Evolutionary conservation across 805 yeast genomes (phyloP).

Genomic region (Kuraishia hungarica): DNA sequence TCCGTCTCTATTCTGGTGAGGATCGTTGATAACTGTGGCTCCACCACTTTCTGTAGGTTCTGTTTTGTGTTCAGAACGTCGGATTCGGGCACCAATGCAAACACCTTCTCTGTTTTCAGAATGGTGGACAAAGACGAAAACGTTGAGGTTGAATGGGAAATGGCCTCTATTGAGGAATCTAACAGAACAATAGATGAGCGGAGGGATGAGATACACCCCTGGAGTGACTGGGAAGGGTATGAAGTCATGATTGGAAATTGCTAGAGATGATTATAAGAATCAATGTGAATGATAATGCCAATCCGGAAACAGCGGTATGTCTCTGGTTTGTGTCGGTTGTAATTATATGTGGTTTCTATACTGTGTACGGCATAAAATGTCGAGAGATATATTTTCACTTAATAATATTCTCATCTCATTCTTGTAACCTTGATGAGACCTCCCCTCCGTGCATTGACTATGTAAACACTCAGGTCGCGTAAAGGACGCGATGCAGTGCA

Average conservation of each 20-base stretch:
- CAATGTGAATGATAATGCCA: background rate
- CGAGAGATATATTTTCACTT: no score
- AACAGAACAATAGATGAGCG: constrained; percentile 23
- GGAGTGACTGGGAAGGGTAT: constrained; percentile 1
- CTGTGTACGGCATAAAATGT: no score
- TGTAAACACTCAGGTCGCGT: background rate
- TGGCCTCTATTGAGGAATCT: constrained; percentile 19
- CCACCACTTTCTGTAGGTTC: constrained; percentile 20
- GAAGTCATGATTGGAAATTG: background rate
- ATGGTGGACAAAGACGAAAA: constrained; percentile 25
- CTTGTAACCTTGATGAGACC: no score
- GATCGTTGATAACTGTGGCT: constrained; percentile 24
- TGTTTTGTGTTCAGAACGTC: constrained; percentile 28
- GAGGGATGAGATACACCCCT: constrained; percentile 17
- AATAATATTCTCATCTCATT: no score
- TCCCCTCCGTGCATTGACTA: background rate
- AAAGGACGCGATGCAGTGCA: background rate
- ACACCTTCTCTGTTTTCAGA: constrained; percentile 26
- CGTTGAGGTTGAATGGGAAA: constrained; percentile 25
- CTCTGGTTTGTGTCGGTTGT: no score
- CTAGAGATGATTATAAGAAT: background rate
- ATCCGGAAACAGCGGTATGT: no score
- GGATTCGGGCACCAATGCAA: constrained; percentile 31
- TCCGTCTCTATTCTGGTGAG: constrained; percentile 19
- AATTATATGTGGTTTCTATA: no score